phyloP scores from a whole-genome alignment of 2,329 filamentous ascomycete species.

The Fusarium euwallaceae region DNA sequence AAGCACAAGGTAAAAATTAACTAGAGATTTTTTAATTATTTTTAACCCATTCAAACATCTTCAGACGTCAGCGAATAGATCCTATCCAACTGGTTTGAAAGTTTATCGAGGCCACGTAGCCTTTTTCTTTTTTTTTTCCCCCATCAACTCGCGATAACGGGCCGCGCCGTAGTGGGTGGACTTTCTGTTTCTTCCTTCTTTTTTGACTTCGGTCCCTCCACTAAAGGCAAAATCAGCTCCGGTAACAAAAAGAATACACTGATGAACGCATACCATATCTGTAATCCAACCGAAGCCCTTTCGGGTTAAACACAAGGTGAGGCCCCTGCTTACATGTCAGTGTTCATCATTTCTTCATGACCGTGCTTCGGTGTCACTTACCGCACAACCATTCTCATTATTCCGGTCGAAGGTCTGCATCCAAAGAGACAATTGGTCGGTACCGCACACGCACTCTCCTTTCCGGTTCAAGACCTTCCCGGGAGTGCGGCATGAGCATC shows the following conservation, averaged over 20 bases:
- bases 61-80: not conserved
- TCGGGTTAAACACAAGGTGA: not conserved
- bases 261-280: not conserved
- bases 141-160: too few relatives aligned
- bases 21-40: not conserved
- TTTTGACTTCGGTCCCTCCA: too few relatives aligned
- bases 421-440: not conserved
- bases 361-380: not conserved
- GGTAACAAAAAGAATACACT: not conserved
- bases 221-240: not conserved
- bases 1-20: not conserved
- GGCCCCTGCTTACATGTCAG: not conserved
- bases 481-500: not conserved
- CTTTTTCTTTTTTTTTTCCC: not conserved
- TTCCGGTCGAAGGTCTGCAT: not conserved
- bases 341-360: not conserved
- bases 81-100: not conserved
- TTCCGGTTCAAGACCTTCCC: not conserved
- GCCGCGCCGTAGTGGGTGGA: not conserved
- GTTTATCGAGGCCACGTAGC: not conserved
- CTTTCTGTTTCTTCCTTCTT: not conserved
- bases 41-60: not conserved
- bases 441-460: not conserved
- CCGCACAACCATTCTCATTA: not conserved
- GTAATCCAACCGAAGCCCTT: not conserved